Percentiles rank a stretch among this genome's conserved stretches.
Conservation (phyloP, 169 alveolate species). For the Perkinsus chesapeaki region DNA sequence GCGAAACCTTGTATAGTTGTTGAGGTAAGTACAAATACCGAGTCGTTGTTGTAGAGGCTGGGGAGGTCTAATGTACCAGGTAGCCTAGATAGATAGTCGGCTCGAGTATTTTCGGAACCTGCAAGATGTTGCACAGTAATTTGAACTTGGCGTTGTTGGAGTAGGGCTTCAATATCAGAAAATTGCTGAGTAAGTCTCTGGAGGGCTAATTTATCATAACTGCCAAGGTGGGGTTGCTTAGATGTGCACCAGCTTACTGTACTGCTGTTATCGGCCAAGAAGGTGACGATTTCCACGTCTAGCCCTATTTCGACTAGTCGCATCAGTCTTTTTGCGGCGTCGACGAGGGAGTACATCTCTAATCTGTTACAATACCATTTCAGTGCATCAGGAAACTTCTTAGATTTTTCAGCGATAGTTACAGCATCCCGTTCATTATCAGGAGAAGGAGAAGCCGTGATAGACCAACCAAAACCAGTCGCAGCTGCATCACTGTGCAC, state of each 20-base stretch:
- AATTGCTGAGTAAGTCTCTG: not conserved
- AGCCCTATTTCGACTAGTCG: not conserved
- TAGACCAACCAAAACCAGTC: not conserved
- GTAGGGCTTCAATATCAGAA: not conserved
- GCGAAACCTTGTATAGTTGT: too few relatives aligned
- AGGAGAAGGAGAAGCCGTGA: not conserved
- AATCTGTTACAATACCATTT: not conserved
- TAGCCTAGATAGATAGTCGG: not conserved
- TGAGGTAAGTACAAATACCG: not conserved
- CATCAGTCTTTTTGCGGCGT: not conserved
- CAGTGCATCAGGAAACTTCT: not conserved
- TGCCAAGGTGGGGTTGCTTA: not conserved
- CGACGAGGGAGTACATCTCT: not conserved
- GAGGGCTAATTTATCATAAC: not conserved
- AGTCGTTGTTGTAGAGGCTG: not conserved
- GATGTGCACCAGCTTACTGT: not conserved
- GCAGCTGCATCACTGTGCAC: not conserved
- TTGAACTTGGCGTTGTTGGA: not conserved
- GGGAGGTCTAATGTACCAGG: not conserved
- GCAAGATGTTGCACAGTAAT: not conserved
- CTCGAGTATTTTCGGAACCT: not conserved
- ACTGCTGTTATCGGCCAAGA: not conserved
- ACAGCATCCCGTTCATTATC: not conserved
- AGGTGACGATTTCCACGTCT: not conserved
- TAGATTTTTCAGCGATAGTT: not conserved